Evolutionary conservation across 768 basidiomycete species (phyloP), one percentile per base, ranked within the genome.

Genomic region (Trametes elegans): DNA sequence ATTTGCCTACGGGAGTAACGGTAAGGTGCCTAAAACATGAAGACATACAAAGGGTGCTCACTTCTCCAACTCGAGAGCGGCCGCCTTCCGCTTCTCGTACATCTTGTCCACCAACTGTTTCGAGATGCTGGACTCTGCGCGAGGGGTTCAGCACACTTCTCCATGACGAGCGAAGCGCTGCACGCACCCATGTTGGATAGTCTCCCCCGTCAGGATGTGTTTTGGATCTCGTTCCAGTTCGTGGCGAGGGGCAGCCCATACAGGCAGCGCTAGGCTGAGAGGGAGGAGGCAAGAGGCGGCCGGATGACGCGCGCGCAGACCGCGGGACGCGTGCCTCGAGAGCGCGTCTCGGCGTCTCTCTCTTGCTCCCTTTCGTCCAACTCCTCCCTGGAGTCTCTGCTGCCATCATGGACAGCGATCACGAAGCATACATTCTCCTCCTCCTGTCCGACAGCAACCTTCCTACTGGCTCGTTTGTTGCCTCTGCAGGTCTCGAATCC

Each of bases 51-150:
- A 31, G 16, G 54, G 11, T 50, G 65, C 73, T 62, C 68, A 94
- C 93, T 93, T 97, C 77, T 98, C 95, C 48, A 98, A 82, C 48
- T 98, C 95, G 47, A 95, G 83, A 7, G 96, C 96, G 7, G 95
- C 93, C 7, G 90, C 85, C 74, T 98, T 97, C 55, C 95, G 84
- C 74, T 94, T 93, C 79, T 98, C 95, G 69, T 98, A 97, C 71
- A 93, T 88, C 78, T 93, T 93, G 83, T 93, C 91, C 42, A 90
- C 80, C 54, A 93, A 76, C 67, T 90, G 91, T 68, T 87, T 88
- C 38, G 88, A 76, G 44, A 92, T 82, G 56, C 83, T 79, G 52
- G 84, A 75, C 64, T 93, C 90, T 93, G 49, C n/a, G 23, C 19
- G 29, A 6, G 31, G 7, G 39, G 29, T 44, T 61, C 34, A 61